Percentiles rank a stretch among this genome's conserved stretches.
phyloP scores from a whole-genome alignment of 306 rosid genomes.

The Quercus glauca region DNA sequence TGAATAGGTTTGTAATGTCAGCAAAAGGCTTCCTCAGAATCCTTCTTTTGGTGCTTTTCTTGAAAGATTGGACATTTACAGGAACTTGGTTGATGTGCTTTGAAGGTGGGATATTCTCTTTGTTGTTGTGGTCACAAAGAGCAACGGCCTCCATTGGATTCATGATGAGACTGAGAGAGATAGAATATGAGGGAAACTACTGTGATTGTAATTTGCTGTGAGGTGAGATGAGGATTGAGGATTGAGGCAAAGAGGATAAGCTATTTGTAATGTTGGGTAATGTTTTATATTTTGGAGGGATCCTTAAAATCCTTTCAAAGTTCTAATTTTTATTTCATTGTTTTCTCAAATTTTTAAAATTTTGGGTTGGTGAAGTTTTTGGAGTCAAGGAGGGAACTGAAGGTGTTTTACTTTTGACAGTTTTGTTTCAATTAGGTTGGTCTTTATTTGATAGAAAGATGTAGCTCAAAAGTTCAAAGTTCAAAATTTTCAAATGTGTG shows the following conservation, averaged over 20 bases:
- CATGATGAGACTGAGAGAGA: too few species aligned
- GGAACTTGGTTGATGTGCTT: conserved; percentile 6
- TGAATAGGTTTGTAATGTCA: conserved; percentile 25
- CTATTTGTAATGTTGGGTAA: not conserved
- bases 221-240: not conserved
- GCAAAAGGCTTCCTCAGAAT: conserved; percentile 27
- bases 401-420: too few species aligned
- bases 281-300: not conserved
- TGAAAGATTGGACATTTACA: conserved; percentile 2
- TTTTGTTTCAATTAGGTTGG: too few species aligned
- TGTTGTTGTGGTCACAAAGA: not conserved
- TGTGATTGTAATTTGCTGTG: not conserved
- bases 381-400: not conserved
- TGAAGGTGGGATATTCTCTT: conserved; percentile 20
- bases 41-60: conserved; percentile 10
- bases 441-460: too few species aligned
- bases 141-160: conserved; percentile 13
- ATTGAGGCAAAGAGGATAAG: not conserved
- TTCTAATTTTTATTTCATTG: not conserved
- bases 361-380: not conserved
- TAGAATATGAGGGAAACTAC: not conserved
- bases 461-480: not conserved
- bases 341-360: not conserved
- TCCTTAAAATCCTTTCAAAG: not conserved
- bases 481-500: not conserved